These are phyloP conservation scores for Kernera saxatilis DNA, from an alignment of 345 rosid species.

Conservation along the genomic window DNA sequence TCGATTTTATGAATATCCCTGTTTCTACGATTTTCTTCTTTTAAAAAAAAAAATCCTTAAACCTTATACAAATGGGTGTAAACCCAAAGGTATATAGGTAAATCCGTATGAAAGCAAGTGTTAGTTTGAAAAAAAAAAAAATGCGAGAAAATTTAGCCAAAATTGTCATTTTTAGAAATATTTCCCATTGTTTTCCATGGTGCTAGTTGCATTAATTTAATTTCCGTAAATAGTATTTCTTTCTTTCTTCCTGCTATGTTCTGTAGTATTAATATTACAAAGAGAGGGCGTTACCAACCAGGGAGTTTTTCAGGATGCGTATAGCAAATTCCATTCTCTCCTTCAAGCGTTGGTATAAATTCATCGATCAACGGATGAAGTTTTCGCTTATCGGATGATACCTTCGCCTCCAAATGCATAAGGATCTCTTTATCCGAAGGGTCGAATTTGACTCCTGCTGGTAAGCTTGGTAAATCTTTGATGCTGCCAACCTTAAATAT, in stretches of 20 bases:
- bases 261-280: background rate
- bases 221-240: background rate
- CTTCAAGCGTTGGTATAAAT: constrained; percentile 82
- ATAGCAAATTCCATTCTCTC: constrained; percentile 88
- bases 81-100: too few relatives aligned
- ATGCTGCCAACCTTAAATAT: constrained; percentile 44
- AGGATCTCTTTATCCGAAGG: constrained; percentile 90
- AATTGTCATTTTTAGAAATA: background rate
- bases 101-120: too few relatives aligned
- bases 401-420: constrained; percentile 82
- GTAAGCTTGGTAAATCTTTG: constrained; percentile 75
- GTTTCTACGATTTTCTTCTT: too few relatives aligned
- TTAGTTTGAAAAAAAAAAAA: background rate
- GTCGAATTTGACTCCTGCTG: constrained; percentile 92
- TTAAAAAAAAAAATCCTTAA: too few relatives aligned
- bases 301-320: constrained; percentile 94
- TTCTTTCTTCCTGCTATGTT: background rate
- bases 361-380: constrained; percentile 82
- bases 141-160: too few relatives aligned
- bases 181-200: background rate
- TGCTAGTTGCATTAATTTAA: background rate
- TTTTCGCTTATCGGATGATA: constrained; percentile 44
- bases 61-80: too few relatives aligned
- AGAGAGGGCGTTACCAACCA: constrained; percentile 37
- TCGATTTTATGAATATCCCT: too few relatives aligned